Evolutionary conservation across 176 grass and related monocot genomes (phyloP), one percentile per base, ranked within the genome.

Genomic region (Oryza officinalis): DNA sequence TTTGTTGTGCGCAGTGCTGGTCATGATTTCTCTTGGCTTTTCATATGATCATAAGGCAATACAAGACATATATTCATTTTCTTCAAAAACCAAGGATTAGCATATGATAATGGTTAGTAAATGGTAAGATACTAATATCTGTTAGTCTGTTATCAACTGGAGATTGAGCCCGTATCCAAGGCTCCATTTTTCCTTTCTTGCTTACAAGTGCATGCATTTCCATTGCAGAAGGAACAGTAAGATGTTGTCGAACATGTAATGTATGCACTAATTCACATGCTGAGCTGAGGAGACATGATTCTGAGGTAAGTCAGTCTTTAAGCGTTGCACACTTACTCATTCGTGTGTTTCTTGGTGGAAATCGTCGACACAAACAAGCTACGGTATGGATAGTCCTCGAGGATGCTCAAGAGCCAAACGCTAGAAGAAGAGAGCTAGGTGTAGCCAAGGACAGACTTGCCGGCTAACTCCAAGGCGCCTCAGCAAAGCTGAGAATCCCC

Each of bases 361-460:
- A 25, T 61, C 8, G 10, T 44, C 31, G 70, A 47, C 31, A 63
- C 6, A 33, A 66, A 45, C 64, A 33, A 77, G 79, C 57, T 11
- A 61, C 22, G 3, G 57, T 25, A 61, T n/a, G n/a, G 57, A 61
- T 38, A 63, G 13, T 11, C 78, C 68, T 63, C 60, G 60, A 50
- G 13, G 31, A 49, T 90, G 80, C 88, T 83, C 0, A 46, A 65
- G 67, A 80, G 63, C 83, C 86, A 88, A 45, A 50, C 86, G 69
- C 83, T 68, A 88, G 86, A 92, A 85, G 86, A 78, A 82, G 86
- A 86, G 79, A 92, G 47, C 79, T 64, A 88, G 75, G 64, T 86
- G 86, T 92, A 92, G 90, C 90, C 86, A 88, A 88, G 86, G 83
- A 88, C 86, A 86, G 50, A 76, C 90, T 78, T 88, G 90, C 90